Conservation (phyloP, 2,329 filamentous ascomycete species). For the Alternaria sp. region DNA sequence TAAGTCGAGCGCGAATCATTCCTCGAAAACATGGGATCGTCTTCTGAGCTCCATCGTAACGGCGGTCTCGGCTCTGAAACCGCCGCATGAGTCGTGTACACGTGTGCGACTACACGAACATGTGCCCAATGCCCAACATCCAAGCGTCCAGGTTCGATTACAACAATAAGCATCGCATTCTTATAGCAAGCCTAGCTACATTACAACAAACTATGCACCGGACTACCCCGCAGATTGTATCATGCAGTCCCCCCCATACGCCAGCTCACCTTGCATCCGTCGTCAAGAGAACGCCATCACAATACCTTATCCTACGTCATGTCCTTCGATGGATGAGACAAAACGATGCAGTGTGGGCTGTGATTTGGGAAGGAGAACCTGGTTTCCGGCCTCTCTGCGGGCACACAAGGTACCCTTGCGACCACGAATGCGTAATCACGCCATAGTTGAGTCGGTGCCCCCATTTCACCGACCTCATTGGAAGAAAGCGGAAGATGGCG, state of each 20-base stretch:
- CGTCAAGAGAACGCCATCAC: background rate
- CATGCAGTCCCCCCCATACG: slow-evolving; percentile 12
- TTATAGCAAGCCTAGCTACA: background rate
- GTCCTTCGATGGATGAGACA: background rate
- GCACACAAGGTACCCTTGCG: slow-evolving; percentile 4
- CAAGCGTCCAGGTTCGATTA: slow-evolving; percentile 3
- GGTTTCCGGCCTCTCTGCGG: background rate
- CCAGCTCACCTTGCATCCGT: slow-evolving; percentile 17
- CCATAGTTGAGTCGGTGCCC: slow-evolving; percentile 1
- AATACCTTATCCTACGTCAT: slow-evolving; percentile 2
- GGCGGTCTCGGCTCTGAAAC: slow-evolving; percentile 9
- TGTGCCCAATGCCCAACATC: slow-evolving; percentile 22
- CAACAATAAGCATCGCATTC: slow-evolving; percentile 4
- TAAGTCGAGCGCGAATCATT: background rate
- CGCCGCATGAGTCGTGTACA: slow-evolving; percentile 12
- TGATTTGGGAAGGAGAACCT: background rate
- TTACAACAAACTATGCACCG: background rate
- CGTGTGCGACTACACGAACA: slow-evolving; percentile 18
- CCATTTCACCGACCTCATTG: background rate
- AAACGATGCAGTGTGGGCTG: background rate
- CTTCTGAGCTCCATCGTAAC: background rate
- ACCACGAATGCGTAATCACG: slow-evolving; percentile 11
- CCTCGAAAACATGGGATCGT: background rate
- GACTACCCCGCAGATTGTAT: slow-evolving; percentile 12
- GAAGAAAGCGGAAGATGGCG: slow-evolving; percentile 12